These are phyloP conservation scores for Breviolum minutum DNA, from an alignment of 73 alveolate genomes.

Conservation along the genomic window DNA sequence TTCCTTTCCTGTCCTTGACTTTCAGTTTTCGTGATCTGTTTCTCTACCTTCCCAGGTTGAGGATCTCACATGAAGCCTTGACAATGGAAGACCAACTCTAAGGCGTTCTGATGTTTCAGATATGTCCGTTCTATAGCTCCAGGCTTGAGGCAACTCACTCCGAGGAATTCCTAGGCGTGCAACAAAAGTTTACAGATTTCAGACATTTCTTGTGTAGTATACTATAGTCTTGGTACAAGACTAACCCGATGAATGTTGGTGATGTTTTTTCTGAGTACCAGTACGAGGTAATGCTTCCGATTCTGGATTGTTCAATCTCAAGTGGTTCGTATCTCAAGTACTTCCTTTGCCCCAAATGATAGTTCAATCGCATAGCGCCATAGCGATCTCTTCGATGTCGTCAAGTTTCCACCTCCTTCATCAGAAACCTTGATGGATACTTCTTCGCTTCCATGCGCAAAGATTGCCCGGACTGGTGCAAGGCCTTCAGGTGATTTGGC, in stretches of 20 bases:
- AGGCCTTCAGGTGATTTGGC: slow-evolving; percentile 23
- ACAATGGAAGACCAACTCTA: slow-evolving; percentile 35
- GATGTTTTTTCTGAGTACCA: too few species aligned
- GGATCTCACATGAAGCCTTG: slow-evolving; percentile 1
- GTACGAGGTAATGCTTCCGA: too few species aligned
- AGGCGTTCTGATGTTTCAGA: not conserved
- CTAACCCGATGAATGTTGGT: too few species aligned
- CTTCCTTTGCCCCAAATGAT: not conserved
- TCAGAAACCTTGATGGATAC: slow-evolving; percentile 83
- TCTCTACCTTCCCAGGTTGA: not conserved
- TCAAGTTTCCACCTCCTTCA: slow-evolving; percentile 62
- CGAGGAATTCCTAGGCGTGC: slow-evolving; percentile 42
- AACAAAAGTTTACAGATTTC: too few species aligned
- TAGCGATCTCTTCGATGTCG: not conserved
- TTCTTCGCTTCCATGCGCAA: slow-evolving; percentile 67
- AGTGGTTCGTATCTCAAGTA: too few species aligned
- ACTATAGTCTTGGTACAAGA: too few species aligned
- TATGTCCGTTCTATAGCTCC: slow-evolving; percentile 69
- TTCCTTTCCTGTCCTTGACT: too few species aligned
- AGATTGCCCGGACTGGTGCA: slow-evolving; percentile 80
- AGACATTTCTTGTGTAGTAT: too few species aligned
- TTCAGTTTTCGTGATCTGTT: too few species aligned
- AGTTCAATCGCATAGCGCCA: not conserved
- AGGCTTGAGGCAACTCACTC: slow-evolving; percentile 37
- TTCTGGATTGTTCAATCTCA: too few species aligned